A percentile compares a stretch with the other conserved stretches of the same genome.
These are phyloP conservation scores for Cucurbita maxima DNA, from an alignment of 306 rosid genomes.

Conservation along the genomic window DNA sequence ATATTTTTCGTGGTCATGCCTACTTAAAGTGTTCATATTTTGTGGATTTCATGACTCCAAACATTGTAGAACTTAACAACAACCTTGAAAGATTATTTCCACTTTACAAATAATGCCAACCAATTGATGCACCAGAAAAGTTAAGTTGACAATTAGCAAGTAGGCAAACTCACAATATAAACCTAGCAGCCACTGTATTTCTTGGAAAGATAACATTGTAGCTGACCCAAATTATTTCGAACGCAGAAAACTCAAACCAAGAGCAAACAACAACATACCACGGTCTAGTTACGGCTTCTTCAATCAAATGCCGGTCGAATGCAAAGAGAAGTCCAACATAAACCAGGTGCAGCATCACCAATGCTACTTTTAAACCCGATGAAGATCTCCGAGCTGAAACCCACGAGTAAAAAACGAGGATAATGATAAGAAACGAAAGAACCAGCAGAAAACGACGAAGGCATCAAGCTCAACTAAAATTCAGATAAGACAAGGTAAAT, in stretches of 20 bases:
- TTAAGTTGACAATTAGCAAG: neutral
- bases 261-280: slow-evolving; percentile 33
- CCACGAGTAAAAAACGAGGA: neutral
- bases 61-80: neutral
- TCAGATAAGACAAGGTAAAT: slow-evolving; percentile 1
- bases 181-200: neutral
- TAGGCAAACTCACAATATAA: neutral
- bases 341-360: slow-evolving; percentile 54
- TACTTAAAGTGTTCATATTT: neutral
- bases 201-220: neutral
- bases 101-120: neutral
- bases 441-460: neutral
- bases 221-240: neutral
- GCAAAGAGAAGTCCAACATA: slow-evolving; percentile 58
- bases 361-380: slow-evolving; percentile 50
- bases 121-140: neutral
- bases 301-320: slow-evolving; percentile 56
- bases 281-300: slow-evolving; percentile 55
- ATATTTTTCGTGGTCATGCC: neutral
- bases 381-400: slow-evolving; percentile 76
- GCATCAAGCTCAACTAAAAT: neutral
- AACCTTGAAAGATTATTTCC: neutral
- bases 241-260: neutral
- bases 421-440: neutral
- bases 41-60: neutral